Base-by-base conservation (phyloP, 208 protist genomes). In the Sergeia podlipaevii region DNA sequence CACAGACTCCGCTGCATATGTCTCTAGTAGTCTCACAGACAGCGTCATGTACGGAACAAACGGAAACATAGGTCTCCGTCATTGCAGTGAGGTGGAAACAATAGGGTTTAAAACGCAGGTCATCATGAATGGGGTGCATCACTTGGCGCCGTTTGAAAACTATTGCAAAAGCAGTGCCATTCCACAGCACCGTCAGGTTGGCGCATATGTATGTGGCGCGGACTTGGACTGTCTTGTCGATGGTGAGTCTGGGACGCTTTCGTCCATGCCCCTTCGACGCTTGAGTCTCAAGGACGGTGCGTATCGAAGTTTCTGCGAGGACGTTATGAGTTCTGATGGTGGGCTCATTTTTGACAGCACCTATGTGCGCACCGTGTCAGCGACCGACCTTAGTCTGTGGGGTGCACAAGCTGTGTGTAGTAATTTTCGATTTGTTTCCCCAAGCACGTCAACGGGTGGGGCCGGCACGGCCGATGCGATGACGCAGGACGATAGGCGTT, bases 21-120 rank as follows among this genome's bases (percentile, higher is more conserved):
- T 91, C n/a, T 85, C 75, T 2, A 81, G 79, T 56, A 82, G 62
- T 45, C 74, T 93, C 17, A 78, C 73, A 8, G 89, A 95, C 51
- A 89, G 71, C 29, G 65, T 95, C 48, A 87, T 95, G 77, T 92
- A 85, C 70, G 77, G 80, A 62, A 90, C 85, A 0, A 95, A 95
- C 60, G 89, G 89, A 18, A 75, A 75, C 63, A 36, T 95, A 15
- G 89, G 85, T 20, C 68, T 93, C 41, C 79, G 81, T 0, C 85
- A 92, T 51, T 68, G 71, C 18, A 85, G 75, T 49, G 80, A 95
- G 56, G 55, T 70, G 13, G 85, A 95, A 48, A 88, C 80, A n/a
- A 68, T 83, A 17, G 64, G 69, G 20, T 81, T 85, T 60, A 46
- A 74, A 50, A 91, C 77, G 30, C 70, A 69, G 53, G 80, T 91